Evolutionary conservation across 495 filamentous ascomycete species (phyloP).

Genomic region (Trichoderma orchidacearum): DNA sequence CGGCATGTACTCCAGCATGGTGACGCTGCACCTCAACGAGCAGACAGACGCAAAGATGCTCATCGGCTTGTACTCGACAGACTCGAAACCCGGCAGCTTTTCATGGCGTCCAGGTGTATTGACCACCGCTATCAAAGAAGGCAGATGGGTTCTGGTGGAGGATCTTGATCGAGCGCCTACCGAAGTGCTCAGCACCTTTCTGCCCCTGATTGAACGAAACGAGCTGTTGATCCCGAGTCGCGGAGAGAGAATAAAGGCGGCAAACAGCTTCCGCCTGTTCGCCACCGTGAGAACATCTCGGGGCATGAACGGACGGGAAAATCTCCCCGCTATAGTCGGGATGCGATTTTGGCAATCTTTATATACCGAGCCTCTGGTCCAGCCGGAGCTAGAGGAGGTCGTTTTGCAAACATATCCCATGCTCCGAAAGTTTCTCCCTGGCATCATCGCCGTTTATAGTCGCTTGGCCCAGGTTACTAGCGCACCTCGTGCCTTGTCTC

Average conservation of each 20-base stretch:
- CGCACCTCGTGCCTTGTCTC: constrained; percentile 35
- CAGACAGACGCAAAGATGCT: constrained; percentile 95
- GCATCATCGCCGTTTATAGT: constrained; percentile 64
- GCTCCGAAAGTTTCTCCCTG: constrained; percentile 52
- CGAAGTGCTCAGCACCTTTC: constrained; percentile 79
- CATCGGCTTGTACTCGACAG: constrained; percentile 84
- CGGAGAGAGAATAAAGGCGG: constrained; percentile 70
- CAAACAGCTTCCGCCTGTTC: constrained; percentile 75
- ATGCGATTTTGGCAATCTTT: constrained; percentile 70
- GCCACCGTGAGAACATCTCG: constrained; percentile 73
- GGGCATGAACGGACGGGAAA: constrained; percentile 58
- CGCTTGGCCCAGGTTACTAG: constrained; percentile 41
- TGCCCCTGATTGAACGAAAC: constrained; percentile 78
- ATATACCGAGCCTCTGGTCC: constrained; percentile 47
- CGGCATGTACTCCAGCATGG: constrained; percentile 58
- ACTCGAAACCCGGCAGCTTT: constrained; percentile 72
- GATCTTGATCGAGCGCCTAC: constrained; percentile 93
- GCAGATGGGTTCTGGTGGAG: constrained; percentile 92
- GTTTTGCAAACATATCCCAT: constrained; percentile 53
- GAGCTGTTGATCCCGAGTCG: constrained; percentile 78
- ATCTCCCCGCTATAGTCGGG: constrained; percentile 48
- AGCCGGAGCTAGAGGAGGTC: constrained; percentile 64
- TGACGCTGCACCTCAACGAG: constrained; percentile 90
- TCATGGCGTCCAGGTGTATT: constrained; percentile 87
- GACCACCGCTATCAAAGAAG: constrained; percentile 84